Conservation (phyloP, 2,329 filamentous ascomycete species). For the Cytospora chrysosperma region DNA sequence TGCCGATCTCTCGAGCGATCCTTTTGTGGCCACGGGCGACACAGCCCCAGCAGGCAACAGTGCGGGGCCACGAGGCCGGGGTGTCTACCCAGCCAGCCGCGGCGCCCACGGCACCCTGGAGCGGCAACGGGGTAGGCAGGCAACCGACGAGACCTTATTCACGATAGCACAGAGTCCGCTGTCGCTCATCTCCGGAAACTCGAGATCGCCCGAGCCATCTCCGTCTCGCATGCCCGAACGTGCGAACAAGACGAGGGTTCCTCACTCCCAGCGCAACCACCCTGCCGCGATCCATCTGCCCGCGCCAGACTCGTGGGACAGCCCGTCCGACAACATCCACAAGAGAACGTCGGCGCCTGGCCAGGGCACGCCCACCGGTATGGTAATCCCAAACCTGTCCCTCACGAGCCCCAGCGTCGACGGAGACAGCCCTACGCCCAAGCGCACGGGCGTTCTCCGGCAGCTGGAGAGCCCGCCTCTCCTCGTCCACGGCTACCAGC, state of each 20-base stretch:
- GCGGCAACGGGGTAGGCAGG: neutral
- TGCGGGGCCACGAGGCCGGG: neutral
- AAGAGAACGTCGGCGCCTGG: conserved; percentile 27
- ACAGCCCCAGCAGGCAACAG: neutral
- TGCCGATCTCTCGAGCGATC: conserved; percentile 1
- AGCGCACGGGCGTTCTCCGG: conserved; percentile 25
- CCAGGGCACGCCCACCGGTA: neutral
- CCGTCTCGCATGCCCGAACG: conserved; percentile 1
- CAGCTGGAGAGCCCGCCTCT: conserved; percentile 29
- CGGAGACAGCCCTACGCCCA: neutral
- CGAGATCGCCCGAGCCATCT: conserved; percentile 11
- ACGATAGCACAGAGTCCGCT: conserved; percentile 17
- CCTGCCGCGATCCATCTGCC: neutral
- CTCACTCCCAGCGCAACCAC: neutral
- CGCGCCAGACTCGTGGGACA: neutral
- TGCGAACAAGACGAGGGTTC: neutral
- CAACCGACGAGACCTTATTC: conserved; percentile 3
- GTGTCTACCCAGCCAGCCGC: neutral
- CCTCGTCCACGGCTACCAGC: conserved; percentile 13
- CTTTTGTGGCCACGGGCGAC: conserved; percentile 8
- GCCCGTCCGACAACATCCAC: neutral
- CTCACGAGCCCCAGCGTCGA: neutral
- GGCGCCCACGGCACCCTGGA: neutral
- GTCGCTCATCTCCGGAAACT: conserved; percentile 19
- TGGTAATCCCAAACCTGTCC: neutral